A percentile compares a stretch with the other conserved stretches of the same genome.
Conservation (phyloP, 1,139 yeast species). For the Magnusiomyces paraingens region DNA sequence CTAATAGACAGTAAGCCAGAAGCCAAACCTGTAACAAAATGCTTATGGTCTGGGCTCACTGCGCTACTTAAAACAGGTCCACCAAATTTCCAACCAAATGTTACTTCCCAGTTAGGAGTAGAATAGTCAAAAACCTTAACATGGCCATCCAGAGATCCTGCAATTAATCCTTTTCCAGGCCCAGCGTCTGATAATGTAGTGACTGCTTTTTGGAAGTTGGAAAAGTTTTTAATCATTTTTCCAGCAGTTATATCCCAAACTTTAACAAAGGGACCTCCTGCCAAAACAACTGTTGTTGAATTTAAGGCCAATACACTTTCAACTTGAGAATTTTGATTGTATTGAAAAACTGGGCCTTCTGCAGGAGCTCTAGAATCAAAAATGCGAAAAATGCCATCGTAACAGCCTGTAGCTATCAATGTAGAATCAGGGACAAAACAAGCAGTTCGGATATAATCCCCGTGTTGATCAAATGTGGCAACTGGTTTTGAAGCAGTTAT, state of each 20-base stretch:
- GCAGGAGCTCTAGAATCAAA: conserved; percentile 68
- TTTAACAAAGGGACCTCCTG: conserved; percentile 75
- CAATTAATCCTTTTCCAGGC: conserved; percentile 56
- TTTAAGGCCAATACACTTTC: conserved; percentile 80
- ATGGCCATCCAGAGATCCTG: conserved; percentile 95
- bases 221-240: conserved; percentile 52
- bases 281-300: conserved; percentile 77
- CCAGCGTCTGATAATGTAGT: conserved; percentile 67
- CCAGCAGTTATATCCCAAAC: conserved; percentile 91
- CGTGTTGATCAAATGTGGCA: conserved; percentile 65
- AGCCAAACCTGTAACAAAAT: conserved; percentile 89
- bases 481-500: conserved; percentile 69
- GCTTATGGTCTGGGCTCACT: conserved; percentile 83
- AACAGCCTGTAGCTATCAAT: conserved; percentile 85
- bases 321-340: conserved; percentile 67
- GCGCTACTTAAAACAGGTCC: conserved; percentile 88
- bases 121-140: conserved; percentile 86
- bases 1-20: conserved; percentile 85
- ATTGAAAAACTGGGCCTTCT: conserved; percentile 42
- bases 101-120: conserved; percentile 73
- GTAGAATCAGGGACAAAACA: conserved; percentile 71
- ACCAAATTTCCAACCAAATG: conserved; percentile 96
- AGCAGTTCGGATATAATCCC: conserved; percentile 83
- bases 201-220: conserved; percentile 88
- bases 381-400: conserved; percentile 81